These are phyloP conservation scores for Ceratocystis alfenasii DNA, from an alignment of 2,329 filamentous ascomycete species.

Conservation along the genomic window DNA sequence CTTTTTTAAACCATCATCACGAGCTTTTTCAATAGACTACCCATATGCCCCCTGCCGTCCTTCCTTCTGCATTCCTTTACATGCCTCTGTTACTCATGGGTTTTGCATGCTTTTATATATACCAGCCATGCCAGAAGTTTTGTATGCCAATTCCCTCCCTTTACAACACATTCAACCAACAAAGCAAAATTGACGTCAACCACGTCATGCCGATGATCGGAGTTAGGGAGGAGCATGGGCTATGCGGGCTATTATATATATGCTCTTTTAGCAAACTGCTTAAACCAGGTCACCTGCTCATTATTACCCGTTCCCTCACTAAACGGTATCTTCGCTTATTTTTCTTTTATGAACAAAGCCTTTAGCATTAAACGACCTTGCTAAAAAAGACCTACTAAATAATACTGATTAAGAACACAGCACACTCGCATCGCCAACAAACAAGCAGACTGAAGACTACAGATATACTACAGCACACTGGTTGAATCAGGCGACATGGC, in stretches of 20 bases:
- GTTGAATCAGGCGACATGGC: not conserved
- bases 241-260: not conserved
- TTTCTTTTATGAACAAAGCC: too few species aligned
- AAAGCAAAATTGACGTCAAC: not conserved
- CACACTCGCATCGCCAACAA: not conserved
- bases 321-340: too few species aligned
- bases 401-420: not conserved
- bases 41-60: not conserved
- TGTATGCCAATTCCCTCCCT: not conserved
- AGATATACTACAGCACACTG: not conserved
- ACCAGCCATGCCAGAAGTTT: not conserved
- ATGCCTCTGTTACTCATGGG: too few species aligned
- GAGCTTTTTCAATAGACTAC: not conserved
- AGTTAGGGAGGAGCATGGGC: not conserved
- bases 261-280: not conserved
- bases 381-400: not conserved
- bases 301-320: too few species aligned
- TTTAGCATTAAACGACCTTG: too few species aligned
- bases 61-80: not conserved
- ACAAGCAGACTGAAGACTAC: not conserved
- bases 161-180: not conserved
- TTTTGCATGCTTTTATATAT: too few species aligned
- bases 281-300: too few species aligned
- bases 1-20: constrained; percentile 11
- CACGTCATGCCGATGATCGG: not conserved